phyloP scores from a whole-genome alignment of 345 rosid species.

The Eutrema japonicum region DNA sequence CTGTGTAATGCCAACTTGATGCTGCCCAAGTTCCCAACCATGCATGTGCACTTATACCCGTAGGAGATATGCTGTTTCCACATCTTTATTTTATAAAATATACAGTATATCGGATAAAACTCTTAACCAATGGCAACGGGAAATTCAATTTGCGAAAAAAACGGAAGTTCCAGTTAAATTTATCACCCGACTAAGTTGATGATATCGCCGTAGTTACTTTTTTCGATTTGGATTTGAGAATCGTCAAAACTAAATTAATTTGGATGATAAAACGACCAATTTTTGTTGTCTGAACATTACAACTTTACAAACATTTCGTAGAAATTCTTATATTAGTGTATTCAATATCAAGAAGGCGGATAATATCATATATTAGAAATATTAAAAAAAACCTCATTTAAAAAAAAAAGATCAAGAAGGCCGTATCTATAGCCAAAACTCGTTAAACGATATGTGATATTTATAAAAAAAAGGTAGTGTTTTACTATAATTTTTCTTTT shows the following conservation, averaged over 20 bases:
- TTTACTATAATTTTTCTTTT: no score
- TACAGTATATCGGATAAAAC: not conserved
- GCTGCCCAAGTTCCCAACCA: slow-evolving; percentile 45
- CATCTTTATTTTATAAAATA: slow-evolving; percentile 5
- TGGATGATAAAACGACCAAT: not conserved
- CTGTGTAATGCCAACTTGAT: slow-evolving; percentile 44
- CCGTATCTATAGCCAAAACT: not conserved
- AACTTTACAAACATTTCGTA: not conserved
- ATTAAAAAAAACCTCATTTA: no score
- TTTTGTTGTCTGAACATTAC: not conserved
- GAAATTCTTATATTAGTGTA: not conserved
- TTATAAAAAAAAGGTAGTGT: no score
- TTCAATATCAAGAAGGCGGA: not conserved
- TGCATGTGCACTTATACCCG: slow-evolving; percentile 43
- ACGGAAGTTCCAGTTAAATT: not conserved
- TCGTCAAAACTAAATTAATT: not conserved
- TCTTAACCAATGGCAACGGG: not conserved
- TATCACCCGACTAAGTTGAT: not conserved
- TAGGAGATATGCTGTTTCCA: slow-evolving; percentile 29
- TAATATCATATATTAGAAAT: no score
- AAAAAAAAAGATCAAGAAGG: no score
- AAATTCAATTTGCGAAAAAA: no score
- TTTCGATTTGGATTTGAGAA: not conserved
- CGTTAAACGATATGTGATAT: not conserved
- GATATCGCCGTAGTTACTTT: not conserved